Conservation (phyloP, 2,329 filamentous ascomycete species). For the Exophiala xenobiotica region DNA sequence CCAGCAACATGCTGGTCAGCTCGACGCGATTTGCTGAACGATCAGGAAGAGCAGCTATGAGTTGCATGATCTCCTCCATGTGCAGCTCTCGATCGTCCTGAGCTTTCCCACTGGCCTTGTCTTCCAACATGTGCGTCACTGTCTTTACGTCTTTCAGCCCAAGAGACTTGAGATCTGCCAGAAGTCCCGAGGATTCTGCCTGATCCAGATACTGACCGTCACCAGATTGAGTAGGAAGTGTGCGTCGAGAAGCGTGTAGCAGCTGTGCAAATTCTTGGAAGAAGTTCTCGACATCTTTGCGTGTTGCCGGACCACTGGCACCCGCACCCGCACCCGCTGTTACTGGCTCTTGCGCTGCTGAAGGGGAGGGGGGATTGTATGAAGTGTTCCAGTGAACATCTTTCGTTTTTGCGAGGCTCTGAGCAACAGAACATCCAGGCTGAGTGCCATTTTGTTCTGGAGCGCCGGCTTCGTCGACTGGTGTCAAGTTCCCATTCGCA, state of each 20-base stretch:
- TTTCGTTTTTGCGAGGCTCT: slow-evolving; percentile 21
- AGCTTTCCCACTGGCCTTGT: slow-evolving; percentile 63
- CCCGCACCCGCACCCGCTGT: slow-evolving; percentile 31
- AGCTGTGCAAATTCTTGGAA: slow-evolving; percentile 49
- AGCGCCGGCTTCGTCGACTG: slow-evolving; percentile 19
- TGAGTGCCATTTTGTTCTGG: slow-evolving; percentile 17
- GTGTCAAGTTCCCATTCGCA: slow-evolving; percentile 4
- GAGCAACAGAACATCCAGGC: slow-evolving; percentile 13
- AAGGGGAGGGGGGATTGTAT: slow-evolving; percentile 1
- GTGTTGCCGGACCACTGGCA: slow-evolving; percentile 36
- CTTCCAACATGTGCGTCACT: slow-evolving; percentile 59
- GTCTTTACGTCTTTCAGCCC: slow-evolving; percentile 61
- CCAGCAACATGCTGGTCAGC: slow-evolving; percentile 67
- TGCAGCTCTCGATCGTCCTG: slow-evolving; percentile 75
- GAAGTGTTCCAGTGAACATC: slow-evolving; percentile 10
- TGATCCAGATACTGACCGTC: slow-evolving; percentile 59
- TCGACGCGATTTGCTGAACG: slow-evolving; percentile 61
- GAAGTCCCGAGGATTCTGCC: slow-evolving; percentile 52
- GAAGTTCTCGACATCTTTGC: slow-evolving; percentile 41
- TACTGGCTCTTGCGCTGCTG: slow-evolving; percentile 2
- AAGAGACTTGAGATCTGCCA: slow-evolving; percentile 59
- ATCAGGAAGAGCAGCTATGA: slow-evolving; percentile 64
- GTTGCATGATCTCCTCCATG: slow-evolving; percentile 70
- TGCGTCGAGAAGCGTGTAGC: slow-evolving; percentile 57
- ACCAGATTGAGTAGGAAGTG: slow-evolving; percentile 62